A percentile compares a stretch with the other conserved stretches of the same genome.
Evolutionary conservation across 371 early-diverging fungal genomes (phyloP).

Genomic region (Haplosporangium sp.): DNA sequence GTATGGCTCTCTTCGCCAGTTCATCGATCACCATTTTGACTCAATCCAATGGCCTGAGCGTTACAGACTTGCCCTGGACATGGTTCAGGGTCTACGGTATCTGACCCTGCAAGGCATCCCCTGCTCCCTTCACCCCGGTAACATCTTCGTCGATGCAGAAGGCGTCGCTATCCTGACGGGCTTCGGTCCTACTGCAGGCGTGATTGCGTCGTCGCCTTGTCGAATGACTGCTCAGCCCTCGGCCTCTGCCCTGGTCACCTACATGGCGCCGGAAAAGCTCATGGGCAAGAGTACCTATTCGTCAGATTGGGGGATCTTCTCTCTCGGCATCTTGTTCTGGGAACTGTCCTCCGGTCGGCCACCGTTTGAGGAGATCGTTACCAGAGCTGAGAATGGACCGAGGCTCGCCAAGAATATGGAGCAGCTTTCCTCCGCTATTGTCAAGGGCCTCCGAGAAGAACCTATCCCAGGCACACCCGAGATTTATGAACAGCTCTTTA

Average conservation of each 20-base stretch:
- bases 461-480: slow-evolving; percentile 44
- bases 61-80: slow-evolving; percentile 42
- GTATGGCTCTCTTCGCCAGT: slow-evolving; percentile 40
- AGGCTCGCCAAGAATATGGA: slow-evolving; percentile 51
- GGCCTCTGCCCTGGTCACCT: slow-evolving; percentile 25
- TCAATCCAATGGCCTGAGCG: slow-evolving; percentile 48
- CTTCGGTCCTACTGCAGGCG: slow-evolving; percentile 24
- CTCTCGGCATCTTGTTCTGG: slow-evolving; percentile 47
- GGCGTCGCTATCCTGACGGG: slow-evolving; percentile 47
- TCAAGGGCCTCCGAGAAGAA: slow-evolving; percentile 50
- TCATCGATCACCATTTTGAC: slow-evolving; percentile 33
- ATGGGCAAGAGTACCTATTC: slow-evolving; percentile 10
- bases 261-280: slow-evolving; percentile 46
- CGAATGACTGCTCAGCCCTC: slow-evolving; percentile 46
- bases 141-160: slow-evolving; percentile 41
- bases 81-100: slow-evolving; percentile 42
- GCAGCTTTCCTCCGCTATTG: slow-evolving; percentile 46
- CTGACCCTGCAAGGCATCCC: slow-evolving; percentile 26
- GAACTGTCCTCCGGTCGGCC: slow-evolving; percentile 45
- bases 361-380: slow-evolving; percentile 50
- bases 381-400: slow-evolving; percentile 47
- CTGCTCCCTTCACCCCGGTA: slow-evolving; percentile 38
- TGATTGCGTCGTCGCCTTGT: slow-evolving; percentile 44
- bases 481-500: slow-evolving; percentile 54
- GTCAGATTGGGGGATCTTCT: slow-evolving; percentile 37